Evolutionary conservation across 2,329 filamentous ascomycete species (phyloP).

Genomic region (Colletotrichum spinosum): DNA sequence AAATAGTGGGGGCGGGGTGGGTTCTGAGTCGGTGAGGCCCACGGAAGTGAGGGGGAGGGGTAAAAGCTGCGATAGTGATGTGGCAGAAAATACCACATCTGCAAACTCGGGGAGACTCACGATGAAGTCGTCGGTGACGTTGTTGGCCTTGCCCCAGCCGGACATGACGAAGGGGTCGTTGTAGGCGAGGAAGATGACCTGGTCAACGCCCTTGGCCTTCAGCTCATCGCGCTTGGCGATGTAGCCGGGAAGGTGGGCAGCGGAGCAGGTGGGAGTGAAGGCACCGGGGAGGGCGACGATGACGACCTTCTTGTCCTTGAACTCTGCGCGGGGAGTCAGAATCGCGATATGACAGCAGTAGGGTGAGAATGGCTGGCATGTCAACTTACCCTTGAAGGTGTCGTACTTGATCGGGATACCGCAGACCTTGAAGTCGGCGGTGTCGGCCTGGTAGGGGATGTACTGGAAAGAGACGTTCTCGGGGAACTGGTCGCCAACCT

Average conservation of each 20-base stretch:
- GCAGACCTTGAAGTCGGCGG: conserved; percentile 76
- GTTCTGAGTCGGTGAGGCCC: conserved; percentile 34
- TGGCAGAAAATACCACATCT: conserved; percentile 1
- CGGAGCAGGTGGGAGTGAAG: conserved; percentile 90
- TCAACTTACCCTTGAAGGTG: conserved; percentile 75
- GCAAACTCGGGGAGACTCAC: conserved; percentile 50
- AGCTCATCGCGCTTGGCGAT: conserved; percentile 77
- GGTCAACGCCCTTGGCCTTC: conserved; percentile 84
- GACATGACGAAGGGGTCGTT: conserved; percentile 92
- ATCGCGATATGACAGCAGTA: conserved; percentile 2
- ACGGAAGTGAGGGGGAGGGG: conserved; percentile 29
- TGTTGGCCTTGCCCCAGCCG: conserved; percentile 91
- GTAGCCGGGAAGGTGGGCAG: conserved; percentile 84
- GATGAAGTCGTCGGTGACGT: conserved; percentile 75
- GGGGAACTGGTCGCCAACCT: conserved; percentile 87
- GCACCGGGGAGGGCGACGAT: conserved; percentile 73
- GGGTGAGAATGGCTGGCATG: not conserved
- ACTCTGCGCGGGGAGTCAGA: conserved; percentile 52
- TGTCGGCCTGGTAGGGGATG: conserved; percentile 80
- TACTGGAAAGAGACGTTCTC: conserved; percentile 85
- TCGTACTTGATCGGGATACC: conserved; percentile 83
- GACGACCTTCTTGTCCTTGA: conserved; percentile 67
- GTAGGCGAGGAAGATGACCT: conserved; percentile 83
- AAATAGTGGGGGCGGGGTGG: conserved; percentile 27
- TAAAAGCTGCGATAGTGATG: conserved; percentile 1